Percentiles rank a stretch among this genome's conserved stretches.
Evolutionary conservation across 768 basidiomycete species (phyloP).

Genomic region (Dictyophora rubrovolvata): DNA sequence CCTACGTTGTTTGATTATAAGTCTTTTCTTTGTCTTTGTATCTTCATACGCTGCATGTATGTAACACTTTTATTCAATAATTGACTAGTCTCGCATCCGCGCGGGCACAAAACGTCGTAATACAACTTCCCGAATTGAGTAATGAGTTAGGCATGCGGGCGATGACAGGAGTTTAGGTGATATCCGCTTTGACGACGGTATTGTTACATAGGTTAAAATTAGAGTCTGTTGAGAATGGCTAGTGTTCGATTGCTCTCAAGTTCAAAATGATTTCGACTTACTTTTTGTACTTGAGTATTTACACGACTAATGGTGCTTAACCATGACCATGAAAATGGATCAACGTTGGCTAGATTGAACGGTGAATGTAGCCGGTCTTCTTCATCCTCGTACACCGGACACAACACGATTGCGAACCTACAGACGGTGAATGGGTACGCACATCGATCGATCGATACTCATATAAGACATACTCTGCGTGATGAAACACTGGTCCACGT

Average conservation of each 20-base stretch:
- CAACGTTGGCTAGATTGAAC: conserved; percentile 51
- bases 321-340: conserved; percentile 88
- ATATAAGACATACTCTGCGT: conserved; percentile 70
- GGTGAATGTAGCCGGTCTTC: conserved; percentile 58
- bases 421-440: background rate
- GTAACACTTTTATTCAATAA: background rate
- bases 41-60: background rate
- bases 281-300: conserved; percentile 96
- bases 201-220: conserved; percentile 83
- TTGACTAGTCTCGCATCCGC: conserved; percentile 70
- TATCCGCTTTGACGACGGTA: conserved; percentile 62
- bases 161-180: conserved; percentile 43
- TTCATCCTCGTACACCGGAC: conserved; percentile 83
- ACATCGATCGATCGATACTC: background rate
- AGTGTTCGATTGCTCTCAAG: background rate
- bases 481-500: conserved; percentile 86
- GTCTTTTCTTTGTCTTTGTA: conserved; percentile 9
- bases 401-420: conserved; percentile 86
- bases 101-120: conserved; percentile 83
- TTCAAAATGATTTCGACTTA: no score
- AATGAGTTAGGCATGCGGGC: conserved; percentile 67
- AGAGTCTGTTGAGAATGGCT: conserved; percentile 51
- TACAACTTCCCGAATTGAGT: conserved; percentile 76
- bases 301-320: conserved; percentile 94
- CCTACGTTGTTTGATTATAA: conserved; percentile 9